phyloP scores from a whole-genome alignment of 83 land plant species.

The Diphasiastrum complanatum region DNA sequence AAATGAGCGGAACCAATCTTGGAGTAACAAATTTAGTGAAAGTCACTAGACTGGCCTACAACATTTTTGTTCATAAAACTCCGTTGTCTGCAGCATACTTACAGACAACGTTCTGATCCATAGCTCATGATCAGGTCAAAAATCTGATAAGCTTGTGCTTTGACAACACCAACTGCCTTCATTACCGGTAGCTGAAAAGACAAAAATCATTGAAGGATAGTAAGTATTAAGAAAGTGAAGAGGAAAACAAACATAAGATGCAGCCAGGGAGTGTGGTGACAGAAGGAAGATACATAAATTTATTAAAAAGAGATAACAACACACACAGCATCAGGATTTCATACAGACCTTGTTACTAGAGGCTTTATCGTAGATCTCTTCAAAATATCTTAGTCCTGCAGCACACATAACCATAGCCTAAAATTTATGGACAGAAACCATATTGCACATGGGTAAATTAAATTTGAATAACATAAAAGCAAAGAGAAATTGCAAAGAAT shows the following conservation, averaged over 20 bases:
- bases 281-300: background rate
- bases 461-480: no score
- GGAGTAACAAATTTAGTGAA: no score
- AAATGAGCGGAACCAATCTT: no score
- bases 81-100: no score
- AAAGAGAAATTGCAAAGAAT: no score
- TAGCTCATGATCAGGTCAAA: conserved; percentile 30
- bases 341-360: conserved; percentile 21
- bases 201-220: background rate
- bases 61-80: no score
- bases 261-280: no score
- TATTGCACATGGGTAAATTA: no score
- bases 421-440: background rate
- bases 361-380: conserved; percentile 19
- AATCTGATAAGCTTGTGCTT: conserved; percentile 27
- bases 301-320: background rate
- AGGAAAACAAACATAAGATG: no score
- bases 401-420: background rate
- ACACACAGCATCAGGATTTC: no score
- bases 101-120: conserved; percentile 27
- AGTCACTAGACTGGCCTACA: no score
- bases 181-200: conserved; percentile 29
- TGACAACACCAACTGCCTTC: conserved; percentile 34
- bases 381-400: conserved; percentile 28
- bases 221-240: background rate